Conservation (phyloP, 345 rosid genomes). For the Hypericum androsaemum region DNA sequence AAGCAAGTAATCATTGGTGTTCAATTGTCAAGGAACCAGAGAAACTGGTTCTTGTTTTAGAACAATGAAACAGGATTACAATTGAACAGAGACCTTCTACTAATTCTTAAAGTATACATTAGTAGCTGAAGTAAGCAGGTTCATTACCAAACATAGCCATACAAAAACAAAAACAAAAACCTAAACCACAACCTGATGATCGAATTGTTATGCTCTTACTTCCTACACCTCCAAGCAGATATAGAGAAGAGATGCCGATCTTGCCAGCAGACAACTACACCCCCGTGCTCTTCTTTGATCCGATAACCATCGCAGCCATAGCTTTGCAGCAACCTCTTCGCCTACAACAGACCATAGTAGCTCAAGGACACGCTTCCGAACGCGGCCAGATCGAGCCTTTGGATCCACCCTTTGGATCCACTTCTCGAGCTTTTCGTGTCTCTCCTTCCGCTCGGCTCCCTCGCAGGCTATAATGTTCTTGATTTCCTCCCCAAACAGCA, state of each 20-base stretch:
- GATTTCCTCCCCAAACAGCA: constrained; percentile 84
- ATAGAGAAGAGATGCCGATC: constrained; percentile 69
- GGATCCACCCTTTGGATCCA: too few relatives aligned
- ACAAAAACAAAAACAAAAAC: too few relatives aligned
- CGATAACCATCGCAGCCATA: constrained; percentile 66
- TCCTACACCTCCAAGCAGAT: constrained; percentile 85
- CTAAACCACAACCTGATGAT: too few relatives aligned
- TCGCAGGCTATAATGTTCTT: constrained; percentile 81
- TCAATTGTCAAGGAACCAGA: too few relatives aligned
- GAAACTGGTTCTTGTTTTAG: too few relatives aligned
- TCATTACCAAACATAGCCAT: too few relatives aligned
- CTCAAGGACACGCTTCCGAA: constrained; percentile 63
- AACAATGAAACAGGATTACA: too few relatives aligned
- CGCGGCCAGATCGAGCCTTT: constrained; percentile 62
- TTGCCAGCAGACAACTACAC: constrained; percentile 76
- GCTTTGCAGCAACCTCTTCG: constrained; percentile 55
- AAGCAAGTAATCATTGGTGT: too few relatives aligned
- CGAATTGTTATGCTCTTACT: constrained; percentile 19
- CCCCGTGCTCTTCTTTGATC: constrained; percentile 71
- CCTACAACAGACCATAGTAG: constrained; percentile 64
- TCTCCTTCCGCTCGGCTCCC: constrained; percentile 70
- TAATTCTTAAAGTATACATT: too few relatives aligned
- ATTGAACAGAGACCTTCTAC: too few relatives aligned
- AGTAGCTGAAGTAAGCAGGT: too few relatives aligned
- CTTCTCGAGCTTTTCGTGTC: constrained; percentile 81